A percentile compares a stretch with the other conserved stretches of the same genome.
These are phyloP conservation scores for Penicillium egyptiacum DNA, from an alignment of 495 filamentous ascomycete species.

Conservation along the genomic window DNA sequence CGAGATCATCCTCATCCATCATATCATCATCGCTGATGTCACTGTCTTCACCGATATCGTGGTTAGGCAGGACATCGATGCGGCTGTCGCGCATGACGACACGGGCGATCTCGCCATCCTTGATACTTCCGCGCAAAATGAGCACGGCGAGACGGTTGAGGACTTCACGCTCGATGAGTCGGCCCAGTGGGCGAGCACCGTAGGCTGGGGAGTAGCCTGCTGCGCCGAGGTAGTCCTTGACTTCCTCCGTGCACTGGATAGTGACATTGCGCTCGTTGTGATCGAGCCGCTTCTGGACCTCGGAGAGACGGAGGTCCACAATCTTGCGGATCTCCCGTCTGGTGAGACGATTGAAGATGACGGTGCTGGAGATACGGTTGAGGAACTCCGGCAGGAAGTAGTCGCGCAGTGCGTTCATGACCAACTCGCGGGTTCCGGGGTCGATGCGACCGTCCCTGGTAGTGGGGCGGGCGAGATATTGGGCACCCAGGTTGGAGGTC, in stretches of 20 bases:
- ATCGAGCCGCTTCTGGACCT: constrained; percentile 86
- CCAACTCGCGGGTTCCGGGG: constrained; percentile 78
- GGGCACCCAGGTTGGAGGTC: constrained; percentile 95
- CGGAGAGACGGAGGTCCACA: constrained; percentile 82
- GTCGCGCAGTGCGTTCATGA: constrained; percentile 82
- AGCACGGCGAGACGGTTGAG: constrained; percentile 89
- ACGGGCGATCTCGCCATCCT: constrained; percentile 77
- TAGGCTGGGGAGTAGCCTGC: constrained; percentile 93
- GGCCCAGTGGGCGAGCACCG: constrained; percentile 81
- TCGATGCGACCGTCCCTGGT: constrained; percentile 83
- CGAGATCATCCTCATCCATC: constrained; percentile 65
- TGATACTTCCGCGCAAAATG: constrained; percentile 79
- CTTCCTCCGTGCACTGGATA: constrained; percentile 74
- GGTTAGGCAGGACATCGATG: constrained; percentile 79
- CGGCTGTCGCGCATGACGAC: constrained; percentile 76
- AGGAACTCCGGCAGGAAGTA: constrained; percentile 99
- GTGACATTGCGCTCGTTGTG: constrained; percentile 77
- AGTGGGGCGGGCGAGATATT: constrained; percentile 79
- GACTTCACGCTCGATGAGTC: constrained; percentile 94
- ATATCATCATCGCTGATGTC: constrained; percentile 65
- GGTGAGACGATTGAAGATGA: constrained; percentile 98
- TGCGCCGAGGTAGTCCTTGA: constrained; percentile 84
- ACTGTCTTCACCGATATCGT: constrained; percentile 57
- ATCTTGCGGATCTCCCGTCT: constrained; percentile 88
- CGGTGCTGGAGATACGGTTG: constrained; percentile 89